Percentiles rank a stretch among this genome's conserved stretches.
Conservation (phyloP, 306 rosid species). For the Prunus mongolica region DNA sequence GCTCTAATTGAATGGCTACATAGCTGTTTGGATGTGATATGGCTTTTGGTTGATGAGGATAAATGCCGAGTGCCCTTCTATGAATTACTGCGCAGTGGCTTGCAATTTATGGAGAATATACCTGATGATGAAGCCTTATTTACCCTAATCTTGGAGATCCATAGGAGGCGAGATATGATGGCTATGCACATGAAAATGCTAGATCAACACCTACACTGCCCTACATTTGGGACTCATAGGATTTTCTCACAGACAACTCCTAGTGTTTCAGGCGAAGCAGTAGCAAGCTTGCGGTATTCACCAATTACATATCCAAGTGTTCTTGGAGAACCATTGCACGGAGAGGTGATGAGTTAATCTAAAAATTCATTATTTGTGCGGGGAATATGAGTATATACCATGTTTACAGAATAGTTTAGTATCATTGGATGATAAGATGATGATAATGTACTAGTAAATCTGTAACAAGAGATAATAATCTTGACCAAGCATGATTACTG, state of each 20-base stretch:
- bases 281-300: slow-evolving; percentile 60
- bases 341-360: slow-evolving; percentile 69
- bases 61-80: slow-evolving; percentile 95
- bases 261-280: slow-evolving; percentile 61
- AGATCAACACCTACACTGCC: slow-evolving; percentile 98
- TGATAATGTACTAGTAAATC: neutral
- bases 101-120: slow-evolving; percentile 91
- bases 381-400: slow-evolving; percentile 1
- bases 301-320: slow-evolving; percentile 94
- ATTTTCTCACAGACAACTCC: slow-evolving; percentile 66
- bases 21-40: slow-evolving; percentile 95
- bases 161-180: slow-evolving; percentile 96
- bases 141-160: slow-evolving; percentile 93
- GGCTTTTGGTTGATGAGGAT: slow-evolving; percentile 93
- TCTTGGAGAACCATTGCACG: slow-evolving; percentile 95
- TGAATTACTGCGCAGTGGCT: slow-evolving; percentile 83
- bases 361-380: slow-evolving; percentile 11
- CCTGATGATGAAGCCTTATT: slow-evolving; percentile 93
- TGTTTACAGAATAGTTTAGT: slow-evolving; percentile 4
- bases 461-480: neutral
- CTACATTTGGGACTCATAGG: slow-evolving; percentile 89
- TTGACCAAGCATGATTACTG: slow-evolving; percentile 14
- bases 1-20: slow-evolving; percentile 89
- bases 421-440: slow-evolving; percentile 1
- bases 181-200: slow-evolving; percentile 99